Base-by-base conservation (phyloP, 768 basidiomycete genomes). In the Mycena epipterygia region DNA sequence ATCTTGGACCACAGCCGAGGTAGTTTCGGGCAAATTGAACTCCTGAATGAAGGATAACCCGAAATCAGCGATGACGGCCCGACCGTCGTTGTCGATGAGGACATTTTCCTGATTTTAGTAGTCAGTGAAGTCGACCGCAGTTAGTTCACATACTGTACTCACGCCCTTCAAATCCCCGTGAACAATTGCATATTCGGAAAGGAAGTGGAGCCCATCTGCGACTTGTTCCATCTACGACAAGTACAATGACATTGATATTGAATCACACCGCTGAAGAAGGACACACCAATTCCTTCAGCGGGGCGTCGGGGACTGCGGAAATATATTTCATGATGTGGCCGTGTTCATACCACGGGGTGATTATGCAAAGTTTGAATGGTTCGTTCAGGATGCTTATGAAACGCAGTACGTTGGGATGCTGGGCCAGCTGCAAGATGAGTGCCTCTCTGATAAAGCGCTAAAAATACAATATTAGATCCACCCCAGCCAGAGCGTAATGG, bases 141-240 rank as follows among this genome's bases (percentile, higher is more conserved):
- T 29, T 12, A 4, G 29, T 11, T 29, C 12, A 27, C 6, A 37
- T 29, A 14, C 25, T 5, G 30, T 0, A 41, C 67, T 44, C 67
- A 69, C 84, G 33, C 79, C 80, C 70, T 85, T 86, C 30, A 86
- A 33, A 71, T 86, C 85, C 9, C 84, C 82, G 29, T 86, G 84
- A 17, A 83, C 69, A 30, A 86, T 75, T 6, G 67, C 68, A 27
- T 75, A 78, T 46, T 68, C 23, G 16, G 75, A 76, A 30, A 81
- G 48, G 32, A 76, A 80, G 19, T 75, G 64, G 19, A 81, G 73
- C 7, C 78, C 81, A 53, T 78, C 75, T 1, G 75, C 78, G 27
- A 80, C 75, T 33, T 79, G 75, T 33, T 76, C 68, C 29, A 79
- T 70, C 80, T 80, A 19, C 52, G 51, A 41, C 77, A n/a, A 14